Conservation (phyloP, 768 basidiomycete species). For the Lactarius pseudohatsudake region DNA sequence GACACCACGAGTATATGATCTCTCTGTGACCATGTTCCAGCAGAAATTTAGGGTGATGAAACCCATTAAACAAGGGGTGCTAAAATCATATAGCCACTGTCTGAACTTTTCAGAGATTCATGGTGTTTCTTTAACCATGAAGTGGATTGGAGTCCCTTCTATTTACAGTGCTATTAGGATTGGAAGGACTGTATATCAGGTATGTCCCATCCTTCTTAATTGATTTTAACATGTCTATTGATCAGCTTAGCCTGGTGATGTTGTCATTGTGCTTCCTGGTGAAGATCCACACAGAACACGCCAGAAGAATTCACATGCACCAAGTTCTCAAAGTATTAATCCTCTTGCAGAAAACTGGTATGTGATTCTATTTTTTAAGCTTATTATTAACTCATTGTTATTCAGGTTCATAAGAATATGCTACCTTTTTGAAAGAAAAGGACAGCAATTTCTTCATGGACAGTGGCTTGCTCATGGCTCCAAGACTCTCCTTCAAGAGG, state of each 20-base stretch:
- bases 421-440: constrained; percentile 54
- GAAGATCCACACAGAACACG: constrained; percentile 45
- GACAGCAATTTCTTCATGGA: constrained; percentile 59
- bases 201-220: constrained; percentile 29
- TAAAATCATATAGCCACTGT: not conserved
- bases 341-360: constrained; percentile 64
- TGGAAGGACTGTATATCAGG: constrained; percentile 59
- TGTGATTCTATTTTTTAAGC: constrained; percentile 24
- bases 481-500: constrained; percentile 65
- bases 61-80: not conserved
- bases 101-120: constrained; percentile 14
- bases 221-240: not conserved
- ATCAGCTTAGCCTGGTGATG: constrained; percentile 52
- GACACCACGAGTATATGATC: constrained; percentile 11
- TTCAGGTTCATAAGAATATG: constrained; percentile 69
- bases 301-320: constrained; percentile 41
- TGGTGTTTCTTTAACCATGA: constrained; percentile 36
- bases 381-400: not conserved
- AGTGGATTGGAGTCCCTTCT: constrained; percentile 12
- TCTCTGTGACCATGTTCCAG: constrained; percentile 7
- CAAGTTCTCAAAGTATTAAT: constrained; percentile 51
- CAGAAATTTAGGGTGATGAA: constrained; percentile 8
- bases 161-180: constrained; percentile 41
- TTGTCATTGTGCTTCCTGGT: constrained; percentile 63
- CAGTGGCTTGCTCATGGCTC: constrained; percentile 71